Evolutionary conservation across 176 grass and related monocot species (phyloP).

Genomic region (Elaeis guineensis): DNA sequence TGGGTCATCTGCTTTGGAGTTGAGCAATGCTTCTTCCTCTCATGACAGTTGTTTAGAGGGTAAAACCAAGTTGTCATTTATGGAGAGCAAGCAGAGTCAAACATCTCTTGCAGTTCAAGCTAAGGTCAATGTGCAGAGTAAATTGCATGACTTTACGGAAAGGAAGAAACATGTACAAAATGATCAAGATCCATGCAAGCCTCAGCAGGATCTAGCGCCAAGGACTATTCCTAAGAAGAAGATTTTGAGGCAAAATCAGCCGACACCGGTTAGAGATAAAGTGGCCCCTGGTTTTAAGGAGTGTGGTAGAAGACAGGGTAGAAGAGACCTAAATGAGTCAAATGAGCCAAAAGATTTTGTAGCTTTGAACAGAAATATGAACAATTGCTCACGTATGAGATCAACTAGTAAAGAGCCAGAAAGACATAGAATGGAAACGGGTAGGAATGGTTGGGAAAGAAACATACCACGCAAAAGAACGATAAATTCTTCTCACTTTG

Average conservation of each 20-base stretch:
- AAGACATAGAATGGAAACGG: neutral
- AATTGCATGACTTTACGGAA: too few relatives aligned
- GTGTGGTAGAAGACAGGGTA: neutral
- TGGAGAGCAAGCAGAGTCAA: too few relatives aligned
- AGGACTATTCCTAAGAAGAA: slow-evolving; percentile 42
- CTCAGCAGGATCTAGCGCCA: slow-evolving; percentile 8
- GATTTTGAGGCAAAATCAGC: slow-evolving; percentile 52
- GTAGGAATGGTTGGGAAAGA: slow-evolving; percentile 1
- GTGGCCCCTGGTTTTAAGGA: neutral
- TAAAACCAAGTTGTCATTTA: too few relatives aligned
- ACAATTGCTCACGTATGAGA: neutral
- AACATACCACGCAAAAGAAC: slow-evolving; percentile 4
- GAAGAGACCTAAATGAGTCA: neutral
- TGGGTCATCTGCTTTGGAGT: too few relatives aligned
- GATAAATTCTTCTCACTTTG: neutral
- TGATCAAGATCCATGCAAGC: neutral
- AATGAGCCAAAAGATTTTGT: neutral
- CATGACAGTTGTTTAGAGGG: too few relatives aligned
- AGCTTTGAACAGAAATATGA: too few relatives aligned
- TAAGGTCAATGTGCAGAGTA: too few relatives aligned
- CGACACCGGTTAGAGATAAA: neutral
- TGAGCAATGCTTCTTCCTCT: too few relatives aligned
- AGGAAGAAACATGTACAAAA: too few relatives aligned
- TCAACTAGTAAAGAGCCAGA: neutral
- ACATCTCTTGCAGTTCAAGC: too few relatives aligned